These are phyloP conservation scores for Ceratobasidium theobromae DNA, from an alignment of 1,284 basidiomycete species.

Conservation along the genomic window DNA sequence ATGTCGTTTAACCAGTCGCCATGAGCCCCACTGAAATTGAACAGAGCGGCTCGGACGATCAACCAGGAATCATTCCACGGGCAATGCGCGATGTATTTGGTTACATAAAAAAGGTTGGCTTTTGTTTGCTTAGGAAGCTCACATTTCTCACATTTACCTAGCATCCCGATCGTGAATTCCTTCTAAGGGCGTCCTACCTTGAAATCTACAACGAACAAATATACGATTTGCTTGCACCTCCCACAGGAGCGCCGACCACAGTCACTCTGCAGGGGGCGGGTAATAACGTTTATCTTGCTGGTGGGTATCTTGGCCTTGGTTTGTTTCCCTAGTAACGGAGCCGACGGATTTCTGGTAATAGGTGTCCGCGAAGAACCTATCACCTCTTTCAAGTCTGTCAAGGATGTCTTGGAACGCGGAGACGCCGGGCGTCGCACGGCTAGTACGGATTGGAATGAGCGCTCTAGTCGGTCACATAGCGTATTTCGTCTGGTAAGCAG, in stretches of 20 bases:
- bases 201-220: slow-evolving; percentile 98
- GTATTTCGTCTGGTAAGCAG: slow-evolving; percentile 79
- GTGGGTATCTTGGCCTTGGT: neutral
- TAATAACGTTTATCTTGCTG: slow-evolving; percentile 7
- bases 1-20: too few species aligned
- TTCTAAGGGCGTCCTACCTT: slow-evolving; percentile 91
- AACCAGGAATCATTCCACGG: slow-evolving; percentile 93
- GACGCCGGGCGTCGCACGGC: slow-evolving; percentile 89
- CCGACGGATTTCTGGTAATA: slow-evolving; percentile 1
- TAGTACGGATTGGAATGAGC: slow-evolving; percentile 96
- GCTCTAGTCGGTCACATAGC: slow-evolving; percentile 89
- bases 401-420: slow-evolving; percentile 80
- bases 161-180: slow-evolving; percentile 76
- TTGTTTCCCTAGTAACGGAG: neutral
- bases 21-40: too few species aligned
- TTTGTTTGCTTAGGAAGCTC: neutral
- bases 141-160: neutral
- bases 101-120: slow-evolving; percentile 62
- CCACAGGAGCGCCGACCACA: slow-evolving; percentile 58
- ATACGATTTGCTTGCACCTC: slow-evolving; percentile 80
- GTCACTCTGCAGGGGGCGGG: slow-evolving; percentile 63
- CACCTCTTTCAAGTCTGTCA: slow-evolving; percentile 82
- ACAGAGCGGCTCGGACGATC: slow-evolving; percentile 68
- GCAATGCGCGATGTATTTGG: slow-evolving; percentile 85
- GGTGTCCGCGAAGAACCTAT: slow-evolving; percentile 88